Evolutionary conservation across 495 filamentous ascomycete species (phyloP).

Genomic region (Penicillium maclennaniae): DNA sequence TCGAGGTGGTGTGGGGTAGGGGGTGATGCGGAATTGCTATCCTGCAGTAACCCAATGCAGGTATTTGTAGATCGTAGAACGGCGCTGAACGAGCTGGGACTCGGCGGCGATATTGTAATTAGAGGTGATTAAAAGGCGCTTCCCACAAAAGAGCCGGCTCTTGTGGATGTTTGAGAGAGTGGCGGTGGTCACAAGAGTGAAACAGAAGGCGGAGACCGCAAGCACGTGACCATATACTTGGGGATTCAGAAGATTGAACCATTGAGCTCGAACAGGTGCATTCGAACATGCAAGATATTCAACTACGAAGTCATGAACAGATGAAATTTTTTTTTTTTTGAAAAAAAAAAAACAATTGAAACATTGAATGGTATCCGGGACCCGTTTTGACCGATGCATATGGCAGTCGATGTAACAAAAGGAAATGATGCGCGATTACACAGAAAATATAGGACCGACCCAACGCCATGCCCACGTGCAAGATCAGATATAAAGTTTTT

Average conservation of each 20-base stretch:
- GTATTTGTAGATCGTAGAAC: not conserved
- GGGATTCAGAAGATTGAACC: slow-evolving; percentile 7
- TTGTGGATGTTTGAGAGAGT: slow-evolving; percentile 8
- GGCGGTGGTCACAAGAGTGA: slow-evolving; percentile 5
- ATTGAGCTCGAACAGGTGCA: not conserved
- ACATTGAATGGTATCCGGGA: slow-evolving; percentile 3
- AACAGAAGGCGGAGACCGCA: slow-evolving; percentile 1
- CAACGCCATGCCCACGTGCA: slow-evolving; percentile 38
- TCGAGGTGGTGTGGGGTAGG: slow-evolving; percentile 21
- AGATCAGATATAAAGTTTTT: slow-evolving; percentile 33
- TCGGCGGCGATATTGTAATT: not conserved
- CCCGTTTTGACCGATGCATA: slow-evolving; percentile 16
- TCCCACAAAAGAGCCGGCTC: slow-evolving; percentile 24
- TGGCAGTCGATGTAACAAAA: slow-evolving; percentile 32
- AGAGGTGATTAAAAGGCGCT: slow-evolving; percentile 1
- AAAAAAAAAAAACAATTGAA: slow-evolving; percentile 1
- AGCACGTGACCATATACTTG: slow-evolving; percentile 17
- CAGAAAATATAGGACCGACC: slow-evolving; percentile 18
- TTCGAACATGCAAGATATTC: not conserved
- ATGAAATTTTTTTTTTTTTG: too few relatives aligned
- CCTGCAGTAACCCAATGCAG: slow-evolving; percentile 4
- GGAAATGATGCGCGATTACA: slow-evolving; percentile 40
- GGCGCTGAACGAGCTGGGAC: not conserved
- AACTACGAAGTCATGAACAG: not conserved
- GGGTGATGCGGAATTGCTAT: slow-evolving; percentile 18